Evolutionary conservation across 1,284 basidiomycete species (phyloP), one percentile per base, ranked within the genome.

Genomic region (Pascua sp.): DNA sequence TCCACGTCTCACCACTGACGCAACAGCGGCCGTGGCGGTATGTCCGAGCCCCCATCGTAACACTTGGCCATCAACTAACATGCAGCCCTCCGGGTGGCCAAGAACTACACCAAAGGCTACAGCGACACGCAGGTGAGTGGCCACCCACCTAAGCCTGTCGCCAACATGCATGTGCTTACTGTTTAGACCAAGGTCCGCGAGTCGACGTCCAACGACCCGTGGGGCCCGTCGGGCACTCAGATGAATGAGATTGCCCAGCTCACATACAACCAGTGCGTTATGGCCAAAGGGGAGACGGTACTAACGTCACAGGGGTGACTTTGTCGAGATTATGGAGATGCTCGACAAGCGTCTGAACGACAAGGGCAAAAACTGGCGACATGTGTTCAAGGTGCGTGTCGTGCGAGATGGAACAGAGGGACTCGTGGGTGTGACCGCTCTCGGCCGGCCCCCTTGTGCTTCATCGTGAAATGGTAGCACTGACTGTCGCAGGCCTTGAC

Each of bases 271-370:
- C 95, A 98, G 92, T 95, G 71, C 72, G 88, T 83, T 38, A 8
- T 12, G 41, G 41, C n/a, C 41, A 8, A 12, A 4, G 41, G 40
- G 40, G 40, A 41, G n/a, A 42, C 11, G 15, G n/a, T 13, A 38
- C 56, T 62, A 40, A 60, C 58, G 8, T 11, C 18, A 7, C 67
- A 96, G 92, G 78, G 89, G 87, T 66, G 94, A 98, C 74, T 98
- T 99, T 78, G 91, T 98, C 38, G 96, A 99, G 79, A 94, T 98
- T 71, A 98, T 99, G 93, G 96, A 99, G 81, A 98, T 98, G 91
- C 82, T 99, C 60, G 96, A 99, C 79, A 98, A 98, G 80, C 86
- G 96, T 51, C 80, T 99, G 67, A 98, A 98, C 71, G 96, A 99
- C 81, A 98, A 98, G 81, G 96, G 96, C 43, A 98, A 98, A 85